These are phyloP conservation scores for Cladosporium colombiae DNA, from an alignment of 2,329 filamentous ascomycete genomes.

Conservation along the genomic window DNA sequence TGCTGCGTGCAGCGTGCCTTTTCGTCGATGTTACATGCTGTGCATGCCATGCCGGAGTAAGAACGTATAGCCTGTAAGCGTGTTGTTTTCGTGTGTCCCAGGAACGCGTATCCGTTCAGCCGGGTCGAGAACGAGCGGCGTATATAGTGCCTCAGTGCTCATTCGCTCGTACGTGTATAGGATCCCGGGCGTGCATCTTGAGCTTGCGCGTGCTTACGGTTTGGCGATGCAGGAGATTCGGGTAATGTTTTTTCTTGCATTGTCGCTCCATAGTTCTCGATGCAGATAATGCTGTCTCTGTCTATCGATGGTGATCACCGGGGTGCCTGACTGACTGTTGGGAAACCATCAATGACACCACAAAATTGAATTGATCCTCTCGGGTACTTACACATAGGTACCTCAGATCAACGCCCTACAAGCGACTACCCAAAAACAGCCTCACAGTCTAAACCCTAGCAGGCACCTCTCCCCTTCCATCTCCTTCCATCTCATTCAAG, in stretches of 20 bases:
- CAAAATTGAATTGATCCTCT: background rate
- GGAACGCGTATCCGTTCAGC: slow-evolving; percentile 5
- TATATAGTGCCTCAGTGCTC: background rate
- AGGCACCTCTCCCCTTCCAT: background rate
- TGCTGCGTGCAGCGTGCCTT: background rate
- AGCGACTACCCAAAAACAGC: background rate
- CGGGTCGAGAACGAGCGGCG: slow-evolving; percentile 5
- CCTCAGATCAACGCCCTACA: background rate
- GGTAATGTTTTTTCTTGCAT: background rate
- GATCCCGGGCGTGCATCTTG: slow-evolving; percentile 6
- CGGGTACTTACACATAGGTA: background rate
- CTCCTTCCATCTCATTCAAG: background rate
- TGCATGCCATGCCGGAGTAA: background rate
- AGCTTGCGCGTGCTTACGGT: background rate
- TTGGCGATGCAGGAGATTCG: background rate
- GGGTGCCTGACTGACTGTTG: background rate
- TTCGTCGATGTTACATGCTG: background rate
- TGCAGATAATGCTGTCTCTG: background rate
- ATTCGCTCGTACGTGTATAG: background rate
- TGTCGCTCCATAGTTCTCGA: background rate
- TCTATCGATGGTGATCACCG: background rate
- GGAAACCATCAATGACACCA: background rate
- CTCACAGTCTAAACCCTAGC: background rate
- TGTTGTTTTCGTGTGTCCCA: background rate
- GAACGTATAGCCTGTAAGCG: background rate